Base-by-base conservation (phyloP, 345 rosid species). In the Pelargonium nanum region DNA sequence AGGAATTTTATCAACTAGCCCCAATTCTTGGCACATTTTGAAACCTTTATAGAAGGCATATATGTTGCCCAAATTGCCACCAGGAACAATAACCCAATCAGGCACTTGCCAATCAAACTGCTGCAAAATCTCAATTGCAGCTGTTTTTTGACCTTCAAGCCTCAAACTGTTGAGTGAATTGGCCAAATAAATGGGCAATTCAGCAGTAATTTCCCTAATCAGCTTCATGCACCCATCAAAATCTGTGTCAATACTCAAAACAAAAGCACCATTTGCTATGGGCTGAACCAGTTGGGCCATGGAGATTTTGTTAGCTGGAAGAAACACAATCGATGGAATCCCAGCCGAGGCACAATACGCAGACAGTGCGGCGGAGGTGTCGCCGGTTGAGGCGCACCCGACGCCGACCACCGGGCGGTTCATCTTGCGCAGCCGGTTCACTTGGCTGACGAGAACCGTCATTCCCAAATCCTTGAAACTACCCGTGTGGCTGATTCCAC, bases 101-200 rank as follows among this genome's bases (percentile, higher is more conserved):
- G 97, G 97, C 52, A 90, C 96, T 65, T 83, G 79, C 95, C 97
- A 90, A 55, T 90, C 85, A 62, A 87, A 87, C 77, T 90, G 97
- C 83, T 90, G 97, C 71, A 90, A 63, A 61, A 90, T 90, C 82
- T 90, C 95, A 2, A 90, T 82, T 0, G 95, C 97, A 22, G 95
- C 95, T 6, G 95, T 90, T 56, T 90, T 87, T 57, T 90, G 97
- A 45, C 97, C 95, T 77, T 90, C 97, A 3, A 90, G 72, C 67
- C 97, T 83, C 62, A 90, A 78, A 70, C 93, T 85, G 66, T 87
- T 90, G 72, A 90, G 66, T 0, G 95, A 87, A 72, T 90, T 90
- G 0, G 97, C 97, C 24, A 90, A 70, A 65, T 90, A 90, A 61
- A 90, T 83, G 0, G 97, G 97, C 24, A 90, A 28, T 62, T 90